These are phyloP conservation scores for Marasmius oreades DNA, from an alignment of 1,284 basidiomycete genomes.

Conservation along the genomic window DNA sequence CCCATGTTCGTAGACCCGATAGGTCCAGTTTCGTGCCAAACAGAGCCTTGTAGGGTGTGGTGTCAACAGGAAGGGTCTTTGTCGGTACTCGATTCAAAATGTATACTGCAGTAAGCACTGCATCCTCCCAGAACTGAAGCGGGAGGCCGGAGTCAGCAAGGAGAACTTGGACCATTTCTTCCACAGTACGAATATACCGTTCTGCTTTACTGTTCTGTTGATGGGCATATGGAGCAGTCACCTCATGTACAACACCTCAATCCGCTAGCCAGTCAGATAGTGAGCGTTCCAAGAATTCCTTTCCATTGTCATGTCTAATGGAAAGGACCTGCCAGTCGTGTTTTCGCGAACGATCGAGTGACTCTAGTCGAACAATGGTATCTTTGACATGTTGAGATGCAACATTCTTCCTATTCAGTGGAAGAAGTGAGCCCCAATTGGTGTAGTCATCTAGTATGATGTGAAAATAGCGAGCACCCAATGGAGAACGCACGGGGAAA, in stretches of 20 bases:
- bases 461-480: constrained; percentile 16
- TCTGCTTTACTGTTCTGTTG: constrained; percentile 31
- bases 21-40: not conserved
- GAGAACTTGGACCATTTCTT: too few species aligned
- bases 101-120: not conserved
- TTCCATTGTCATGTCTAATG: not conserved
- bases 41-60: not conserved
- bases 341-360: not conserved
- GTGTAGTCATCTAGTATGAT: constrained; percentile 21
- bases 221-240: constrained; percentile 24
- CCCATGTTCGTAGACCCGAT: not conserved
- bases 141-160: too few species aligned
- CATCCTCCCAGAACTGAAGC: too few species aligned
- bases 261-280: not conserved
- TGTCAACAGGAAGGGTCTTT: not conserved
- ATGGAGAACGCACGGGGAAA: constrained; percentile 13
- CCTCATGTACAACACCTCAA: constrained; percentile 19
- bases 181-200: too few species aligned
- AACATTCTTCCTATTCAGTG: not conserved
- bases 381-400: not conserved
- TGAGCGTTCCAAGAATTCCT: not conserved
- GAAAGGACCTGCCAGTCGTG: not conserved
- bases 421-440: constrained; percentile 11
- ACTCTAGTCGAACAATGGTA: not conserved
- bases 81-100: not conserved